Base-by-base conservation (phyloP, 1,284 basidiomycete species). In the Ganoderma multipileum region DNA sequence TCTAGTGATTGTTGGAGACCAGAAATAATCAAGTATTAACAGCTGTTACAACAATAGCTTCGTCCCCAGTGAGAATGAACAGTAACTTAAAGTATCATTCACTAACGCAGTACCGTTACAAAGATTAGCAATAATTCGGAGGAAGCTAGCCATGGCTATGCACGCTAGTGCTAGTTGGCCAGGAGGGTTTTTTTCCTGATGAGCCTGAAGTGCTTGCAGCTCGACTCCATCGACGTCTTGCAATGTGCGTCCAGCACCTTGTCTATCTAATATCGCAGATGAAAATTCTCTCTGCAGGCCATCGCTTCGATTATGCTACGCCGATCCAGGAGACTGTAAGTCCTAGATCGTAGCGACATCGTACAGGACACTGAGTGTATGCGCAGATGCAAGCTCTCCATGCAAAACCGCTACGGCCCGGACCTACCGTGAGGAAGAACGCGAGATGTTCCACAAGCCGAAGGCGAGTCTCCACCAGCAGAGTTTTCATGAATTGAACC, bases 211-310 rank as follows among this genome's bases (percentile, higher is more conserved):
- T 84, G 91, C 30, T 85, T 94, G 33, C 87, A 89, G 69, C 79
- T 92, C 8, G 90, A 93, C 62, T 91, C 93, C 74, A 83, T 94
- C 72, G 92, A 93, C 72, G 76, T 93, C 4, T n/a, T 58, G 38
- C 42, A 63, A 62, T 54, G 61, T 38, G 7, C 44, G 44, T 11
- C n/a, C n/a, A 6, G n/a, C 23, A 1, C 44, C n/a, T 47, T n/a
- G 8, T n/a, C 44, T 41, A 39, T 16, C 9, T 14, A 5, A 12
- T 23, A 30, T 3, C 33, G 44, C 39, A 2, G 9, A 20, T 39
- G 23, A 12, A 26, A 26, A 11, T 26, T 14, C 14, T 2, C 8
- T 14, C 16, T 20, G 12, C 30, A 68, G 68, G 79, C 64, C 83
- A 85, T 69, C 82, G 85, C 30, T 85, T 85, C 75, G 85, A 86